Conservation (phyloP, 1,284 basidiomycete genomes). For the Chondrostereum purpureum region DNA sequence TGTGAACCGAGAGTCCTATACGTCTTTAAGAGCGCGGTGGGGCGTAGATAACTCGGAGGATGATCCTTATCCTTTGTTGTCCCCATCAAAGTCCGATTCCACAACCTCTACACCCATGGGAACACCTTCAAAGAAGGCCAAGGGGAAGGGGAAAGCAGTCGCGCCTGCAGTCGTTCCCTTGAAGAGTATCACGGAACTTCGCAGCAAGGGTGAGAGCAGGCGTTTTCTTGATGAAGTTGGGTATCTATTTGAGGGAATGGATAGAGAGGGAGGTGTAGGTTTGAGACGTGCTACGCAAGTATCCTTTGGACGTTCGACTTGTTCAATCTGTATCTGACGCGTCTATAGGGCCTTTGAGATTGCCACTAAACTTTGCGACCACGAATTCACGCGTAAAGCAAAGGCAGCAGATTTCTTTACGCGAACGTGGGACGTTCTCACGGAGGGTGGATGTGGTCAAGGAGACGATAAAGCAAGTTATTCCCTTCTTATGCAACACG, state of each 20-base stretch:
- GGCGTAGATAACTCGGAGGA: conserved; percentile 72
- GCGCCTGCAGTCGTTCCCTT: conserved; percentile 42
- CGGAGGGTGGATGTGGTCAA: conserved; percentile 48
- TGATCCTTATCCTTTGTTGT: conserved; percentile 39
- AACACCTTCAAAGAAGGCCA: conserved; percentile 19
- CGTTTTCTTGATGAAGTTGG: conserved; percentile 76
- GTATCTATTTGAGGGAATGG: conserved; percentile 74
- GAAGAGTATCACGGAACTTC: conserved; percentile 72
- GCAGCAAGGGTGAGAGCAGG: conserved; percentile 72
- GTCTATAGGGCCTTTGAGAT: conserved; percentile 62
- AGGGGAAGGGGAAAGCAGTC: conserved; percentile 27
- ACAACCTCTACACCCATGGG: conserved; percentile 18
- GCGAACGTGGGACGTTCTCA: conserved; percentile 60
- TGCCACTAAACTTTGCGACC: conserved; percentile 61
- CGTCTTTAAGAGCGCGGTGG: conserved; percentile 61
- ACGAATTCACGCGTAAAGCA: conserved; percentile 68
- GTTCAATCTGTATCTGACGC: conserved; percentile 5
- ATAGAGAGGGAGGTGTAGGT: conserved; percentile 39
- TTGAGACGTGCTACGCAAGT: conserved; percentile 60
- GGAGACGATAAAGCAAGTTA: conserved; percentile 48
- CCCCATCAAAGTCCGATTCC: conserved; percentile 24
- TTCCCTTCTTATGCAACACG: conserved; percentile 6
- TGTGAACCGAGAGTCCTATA: conserved; percentile 60
- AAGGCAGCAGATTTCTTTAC: conserved; percentile 65
- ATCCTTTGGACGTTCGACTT: not conserved